Base-by-base conservation (phyloP, 352 stramenopile species). In the Pythium biforme region DNA sequence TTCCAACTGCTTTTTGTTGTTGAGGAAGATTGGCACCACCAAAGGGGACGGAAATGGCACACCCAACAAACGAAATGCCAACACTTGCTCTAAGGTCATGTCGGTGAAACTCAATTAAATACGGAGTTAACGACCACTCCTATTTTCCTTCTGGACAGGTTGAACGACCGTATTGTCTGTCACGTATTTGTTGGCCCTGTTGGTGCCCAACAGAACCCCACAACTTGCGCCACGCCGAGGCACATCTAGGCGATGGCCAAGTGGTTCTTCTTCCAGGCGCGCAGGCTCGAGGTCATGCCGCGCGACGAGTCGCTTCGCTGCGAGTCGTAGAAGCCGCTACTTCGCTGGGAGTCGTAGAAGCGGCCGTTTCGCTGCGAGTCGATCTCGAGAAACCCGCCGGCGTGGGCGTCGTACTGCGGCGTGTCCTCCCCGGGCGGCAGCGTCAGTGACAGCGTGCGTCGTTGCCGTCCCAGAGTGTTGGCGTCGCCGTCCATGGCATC, bases 201-300 rank as follows among this genome's bases (percentile, higher is more conserved):
- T n/a, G n/a, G n/a, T 33, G 4, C 9, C 29, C 29, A 33, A 33
- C 29, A 33, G n/a, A n/a, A n/a, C n/a, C n/a, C 29, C 29, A 33
- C 29, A 4, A 33, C 29, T 33, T 10, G 4, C 29, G 29, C 4
- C 29, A 9, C 29, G 9, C 29, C 9, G 9, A 10, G 29, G 29
- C 4, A 33, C 29, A 10, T 17, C 33, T 29, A 55, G 10, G 49
- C 49, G n/a, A 29, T 17, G 9, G 49, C 19, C 31, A 55, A 20
- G 29, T 55, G 49, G 7, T 43, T 27, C 20, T 43, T 55, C 49
- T 55, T 55, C 49, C 49, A 55, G 19, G 49, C 15, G 3, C 29
- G 29, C 19, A 55, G 49, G 14, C 49, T 55, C 49, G 49, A 17
- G n/a, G 49, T 55, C 49, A 55, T 55, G 49, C 49, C 49, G 4